Evolutionary conservation across 164 flowering plant species (phyloP), one percentile per base, ranked within the genome.

Genomic region (Umbilicus rupestris): DNA sequence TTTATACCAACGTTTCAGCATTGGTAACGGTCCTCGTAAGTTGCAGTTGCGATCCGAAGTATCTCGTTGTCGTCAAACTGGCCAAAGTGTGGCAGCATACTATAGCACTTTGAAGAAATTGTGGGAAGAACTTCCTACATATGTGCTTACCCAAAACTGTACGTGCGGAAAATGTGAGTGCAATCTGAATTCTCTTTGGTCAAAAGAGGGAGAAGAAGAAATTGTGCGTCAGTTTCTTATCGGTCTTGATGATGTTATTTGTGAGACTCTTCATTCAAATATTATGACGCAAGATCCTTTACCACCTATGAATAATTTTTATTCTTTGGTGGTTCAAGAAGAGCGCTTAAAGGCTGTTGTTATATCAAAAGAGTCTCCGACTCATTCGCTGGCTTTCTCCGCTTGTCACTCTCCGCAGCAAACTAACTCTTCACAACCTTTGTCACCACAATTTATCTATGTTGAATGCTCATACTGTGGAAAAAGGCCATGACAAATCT

Each of bases 151-250:
- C n/a, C n/a, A n/a, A n/a, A n/a, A n/a, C n/a, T n/a, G n/a, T n/a
- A n/a, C n/a, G n/a, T n/a, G n/a, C 30, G 63, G 63, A 15, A 59
- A 59, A 35, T 59, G 63, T 29, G 35, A 6, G 33, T 59, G 35
- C 19, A 59, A 59, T 12, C 12, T 16, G 31, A 7, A 16, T 29
- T 0, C 63, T 24, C 16, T 7, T 59, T 22, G 14, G 5, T 24
- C 14, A 15, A 22, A 59, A 35, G 63, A 59, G 30, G 16, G 10
- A 12, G 19, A 59, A 29, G 63, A 59, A 12, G 63, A 59, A 59
- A 12, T 31, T 9, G 31, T 59, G 14, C 63, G 30, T 19, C 63
- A 59, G 10, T 59, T 59, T 29, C 30, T 59, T 9, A 59, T 59
- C 20, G 63, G 63, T 16, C 2, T 59, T 1, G 5, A 59, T 9